Conservation (phyloP, 345 rosid genomes). For the Pistacia integerrima region DNA sequence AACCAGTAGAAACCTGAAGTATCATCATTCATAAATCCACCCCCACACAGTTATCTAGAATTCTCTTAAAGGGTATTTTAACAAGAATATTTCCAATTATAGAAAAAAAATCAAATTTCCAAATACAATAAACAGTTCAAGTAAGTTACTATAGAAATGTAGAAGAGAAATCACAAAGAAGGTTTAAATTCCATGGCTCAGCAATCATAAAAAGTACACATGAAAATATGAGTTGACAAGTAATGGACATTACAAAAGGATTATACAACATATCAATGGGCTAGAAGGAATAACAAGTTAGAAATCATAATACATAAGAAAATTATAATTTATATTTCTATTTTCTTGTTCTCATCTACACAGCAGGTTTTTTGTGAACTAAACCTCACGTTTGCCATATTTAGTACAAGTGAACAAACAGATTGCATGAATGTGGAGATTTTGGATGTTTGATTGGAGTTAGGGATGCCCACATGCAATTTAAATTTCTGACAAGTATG, state of each 20-base stretch:
- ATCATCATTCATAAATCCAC: not conserved
- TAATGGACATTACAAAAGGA: not conserved
- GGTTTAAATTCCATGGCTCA: not conserved
- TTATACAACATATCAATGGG: not conserved
- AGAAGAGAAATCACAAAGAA: not conserved
- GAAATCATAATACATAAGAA: not conserved
- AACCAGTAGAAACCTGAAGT: not conserved
- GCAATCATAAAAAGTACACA: not conserved
- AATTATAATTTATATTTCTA: not conserved
- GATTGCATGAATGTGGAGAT: not conserved
- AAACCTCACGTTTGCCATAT: not conserved
- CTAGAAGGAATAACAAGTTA: not conserved
- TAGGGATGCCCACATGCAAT: not conserved
- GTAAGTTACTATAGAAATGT: not conserved
- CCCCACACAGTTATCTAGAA: not conserved
- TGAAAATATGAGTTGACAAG: not conserved
- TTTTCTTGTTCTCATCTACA: not conserved
- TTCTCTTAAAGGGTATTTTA: too few relatives aligned
- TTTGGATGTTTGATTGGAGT: not conserved
- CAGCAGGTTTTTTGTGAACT: not conserved
- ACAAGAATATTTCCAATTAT: not conserved
- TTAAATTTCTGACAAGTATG: not conserved
- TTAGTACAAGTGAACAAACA: not conserved
- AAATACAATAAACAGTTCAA: not conserved
- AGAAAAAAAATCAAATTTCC: not conserved